Base-by-base conservation (phyloP, 23 red algal species). In the Cyanidium caldarium region DNA sequence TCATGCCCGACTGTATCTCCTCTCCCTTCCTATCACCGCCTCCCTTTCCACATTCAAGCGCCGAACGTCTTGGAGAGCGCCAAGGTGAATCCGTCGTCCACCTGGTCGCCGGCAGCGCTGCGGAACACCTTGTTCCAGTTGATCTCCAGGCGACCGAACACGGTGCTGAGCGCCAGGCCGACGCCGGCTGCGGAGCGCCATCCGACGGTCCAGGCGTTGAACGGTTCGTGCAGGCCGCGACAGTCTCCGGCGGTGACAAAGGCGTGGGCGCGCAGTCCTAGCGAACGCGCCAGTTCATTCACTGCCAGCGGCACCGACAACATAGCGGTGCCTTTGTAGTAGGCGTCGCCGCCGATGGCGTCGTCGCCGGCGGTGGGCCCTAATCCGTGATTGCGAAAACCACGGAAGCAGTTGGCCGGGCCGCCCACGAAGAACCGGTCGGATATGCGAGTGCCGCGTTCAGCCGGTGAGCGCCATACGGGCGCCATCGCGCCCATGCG, bases 361-460 rank as follows among this genome's bases (percentile, higher is more conserved):
- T 87, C 83, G 35, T 76, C 75, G 3, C 78, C 81, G 35, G 86
- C 90, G 33, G 35, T 45, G 3, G 83, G 83, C 14, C 90, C 90
- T 3, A 95, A 72, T 1, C 90, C 90, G 2, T 77, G 72, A 23
- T 44, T 79, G 45, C 40, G 56, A 70, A 95, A 95, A 1, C 90
- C 90, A 28, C 90, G 70, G 34, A 95, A 70, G 12, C 58, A 70
- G 33, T 74, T 80, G n/a, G 23, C 23, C 16, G 72, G 45, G 37
- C 90, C 90, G 35, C 90, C 90, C 0, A 95, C 14, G 40, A 76
- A 85, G 65, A 95, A 95, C 0, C 90, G 83, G 58, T 95, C 90
- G 40, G 41, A 45, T 36, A 87, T 73, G n/a, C 65, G 40, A 0
- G 68, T 44, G 0, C 73, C n/a, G 21, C 10, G 23, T 25, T 10